phyloP scores from a whole-genome alignment of 2,329 filamentous ascomycete genomes.

The Aspergillus ochraceoroseus region DNA sequence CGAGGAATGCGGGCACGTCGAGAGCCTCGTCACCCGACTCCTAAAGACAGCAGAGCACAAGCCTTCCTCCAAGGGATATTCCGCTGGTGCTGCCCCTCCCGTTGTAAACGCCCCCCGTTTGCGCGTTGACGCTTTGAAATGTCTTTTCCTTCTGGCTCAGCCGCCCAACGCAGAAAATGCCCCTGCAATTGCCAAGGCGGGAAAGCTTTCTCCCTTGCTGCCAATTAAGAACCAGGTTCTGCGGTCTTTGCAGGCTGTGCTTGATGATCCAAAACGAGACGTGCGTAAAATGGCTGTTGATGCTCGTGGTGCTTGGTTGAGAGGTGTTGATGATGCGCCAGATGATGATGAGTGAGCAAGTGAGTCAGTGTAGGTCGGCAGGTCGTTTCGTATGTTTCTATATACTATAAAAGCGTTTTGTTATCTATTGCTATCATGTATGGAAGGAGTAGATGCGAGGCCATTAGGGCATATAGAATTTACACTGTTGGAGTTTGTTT shows the following conservation, averaged over 20 bases:
- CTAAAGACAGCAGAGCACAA: conserved; percentile 44
- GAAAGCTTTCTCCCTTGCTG: conserved; percentile 46
- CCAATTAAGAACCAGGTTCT: conserved; percentile 55
- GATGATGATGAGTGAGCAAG: conserved; percentile 47
- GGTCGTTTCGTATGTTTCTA: too few species aligned
- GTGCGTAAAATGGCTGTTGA: conserved; percentile 60
- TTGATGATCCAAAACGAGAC: conserved; percentile 60
- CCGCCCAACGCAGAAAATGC: conserved; percentile 19
- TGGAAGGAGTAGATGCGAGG: too few species aligned
- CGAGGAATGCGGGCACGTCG: conserved; percentile 51
- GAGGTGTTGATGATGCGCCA: conserved; percentile 54
- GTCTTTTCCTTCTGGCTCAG: conserved; percentile 39
- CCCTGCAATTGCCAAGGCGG: conserved; percentile 24
- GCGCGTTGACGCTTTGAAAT: conserved; percentile 36
- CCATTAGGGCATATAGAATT: too few species aligned
- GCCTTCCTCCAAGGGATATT: conserved; percentile 12
- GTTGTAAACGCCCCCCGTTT: conserved; percentile 28
- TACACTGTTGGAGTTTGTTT: too few species aligned
- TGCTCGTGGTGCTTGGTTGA: conserved; percentile 57
- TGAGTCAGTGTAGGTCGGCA: too few species aligned
- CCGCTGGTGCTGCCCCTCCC: background rate
- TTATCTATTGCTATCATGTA: too few species aligned
- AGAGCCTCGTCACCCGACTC: conserved; percentile 54
- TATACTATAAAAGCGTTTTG: too few species aligned
- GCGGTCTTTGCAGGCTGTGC: conserved; percentile 49